A percentile compares a stretch with the other conserved stretches of the same genome.
These are phyloP conservation scores for Sarocladiaceae sp. DNA, from an alignment of 2,329 filamentous ascomycete species.

Conservation along the genomic window DNA sequence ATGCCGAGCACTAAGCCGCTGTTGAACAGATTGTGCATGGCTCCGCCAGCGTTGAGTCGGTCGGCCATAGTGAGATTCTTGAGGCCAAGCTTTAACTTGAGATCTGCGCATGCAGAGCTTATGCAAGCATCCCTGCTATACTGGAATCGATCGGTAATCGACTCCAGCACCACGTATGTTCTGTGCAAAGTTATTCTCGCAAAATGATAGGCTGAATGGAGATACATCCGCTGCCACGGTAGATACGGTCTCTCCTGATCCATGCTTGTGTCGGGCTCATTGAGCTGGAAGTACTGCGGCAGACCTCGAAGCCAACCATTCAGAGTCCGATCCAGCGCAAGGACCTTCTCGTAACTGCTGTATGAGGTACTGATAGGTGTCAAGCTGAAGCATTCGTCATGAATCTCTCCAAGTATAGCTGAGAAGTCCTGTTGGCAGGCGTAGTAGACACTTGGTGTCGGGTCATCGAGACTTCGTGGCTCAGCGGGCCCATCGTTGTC, in stretches of 20 bases:
- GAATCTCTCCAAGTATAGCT: conserved; percentile 32
- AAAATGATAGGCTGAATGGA: conserved; percentile 36
- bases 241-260: conserved; percentile 26
- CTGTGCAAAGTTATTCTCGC: conserved; percentile 34
- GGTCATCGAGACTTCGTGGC: conserved; percentile 15
- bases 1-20: conserved; percentile 33
- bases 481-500: conserved; percentile 26
- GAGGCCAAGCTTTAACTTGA: conserved; percentile 30
- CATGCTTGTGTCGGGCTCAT: conserved; percentile 24
- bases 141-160: conserved; percentile 33
- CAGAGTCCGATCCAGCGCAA: conserved; percentile 29
- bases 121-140: conserved; percentile 36
- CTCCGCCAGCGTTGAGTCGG: conserved; percentile 28
- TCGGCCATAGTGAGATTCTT: conserved; percentile 26
- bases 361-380: conserved; percentile 22
- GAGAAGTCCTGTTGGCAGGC: conserved; percentile 27
- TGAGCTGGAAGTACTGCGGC: conserved; percentile 29
- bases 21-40: conserved; percentile 36
- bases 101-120: conserved; percentile 34
- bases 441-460: conserved; percentile 28
- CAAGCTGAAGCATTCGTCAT: conserved; percentile 33
- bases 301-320: conserved; percentile 25
- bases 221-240: conserved; percentile 31
- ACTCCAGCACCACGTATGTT: conserved; percentile 32
- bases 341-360: conserved; percentile 28